These are phyloP conservation scores for Neurospora discreta DNA, from an alignment of 495 filamentous ascomycete species.

Conservation along the genomic window DNA sequence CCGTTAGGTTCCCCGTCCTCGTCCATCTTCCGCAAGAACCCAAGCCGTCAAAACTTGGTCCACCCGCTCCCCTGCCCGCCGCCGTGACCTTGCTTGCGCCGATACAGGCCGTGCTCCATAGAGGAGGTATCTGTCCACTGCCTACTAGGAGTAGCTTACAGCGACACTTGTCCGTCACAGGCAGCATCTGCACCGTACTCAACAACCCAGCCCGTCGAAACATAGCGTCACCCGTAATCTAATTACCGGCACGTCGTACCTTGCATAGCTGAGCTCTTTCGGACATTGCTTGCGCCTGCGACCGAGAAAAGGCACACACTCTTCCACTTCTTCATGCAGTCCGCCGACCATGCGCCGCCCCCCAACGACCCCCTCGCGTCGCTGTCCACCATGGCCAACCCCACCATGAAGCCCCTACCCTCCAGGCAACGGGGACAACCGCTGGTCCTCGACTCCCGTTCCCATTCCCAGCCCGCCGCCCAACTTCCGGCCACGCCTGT, in stretches of 20 bases:
- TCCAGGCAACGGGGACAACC: conserved; percentile 24
- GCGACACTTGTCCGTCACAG: neutral
- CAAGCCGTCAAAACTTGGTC: neutral
- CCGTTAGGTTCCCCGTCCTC: neutral
- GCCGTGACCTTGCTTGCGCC: neutral
- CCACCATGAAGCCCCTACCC: conserved; percentile 21
- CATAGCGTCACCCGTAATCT: neutral
- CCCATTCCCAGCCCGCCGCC: conserved; percentile 30
- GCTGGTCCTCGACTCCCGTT: conserved; percentile 17
- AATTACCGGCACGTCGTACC: no score
- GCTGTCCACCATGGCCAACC: conserved; percentile 30
- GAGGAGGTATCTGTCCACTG: no score
- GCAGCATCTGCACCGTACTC: no score
- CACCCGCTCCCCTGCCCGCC: neutral
- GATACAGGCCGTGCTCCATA: neutral
- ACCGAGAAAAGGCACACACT: no score
- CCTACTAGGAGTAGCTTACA: no score
- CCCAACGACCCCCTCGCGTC: conserved; percentile 28
- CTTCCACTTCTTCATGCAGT: conserved; percentile 30
- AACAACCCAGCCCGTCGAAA: no score
- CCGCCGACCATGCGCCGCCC: conserved; percentile 28
- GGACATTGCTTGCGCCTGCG: no score
- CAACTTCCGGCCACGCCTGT: conserved; percentile 40
- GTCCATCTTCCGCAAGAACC: neutral
- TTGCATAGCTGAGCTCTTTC: no score